These are phyloP conservation scores for Alternaria hordeiaustralica DNA, from an alignment of 2,329 filamentous ascomycete genomes.

Conservation along the genomic window DNA sequence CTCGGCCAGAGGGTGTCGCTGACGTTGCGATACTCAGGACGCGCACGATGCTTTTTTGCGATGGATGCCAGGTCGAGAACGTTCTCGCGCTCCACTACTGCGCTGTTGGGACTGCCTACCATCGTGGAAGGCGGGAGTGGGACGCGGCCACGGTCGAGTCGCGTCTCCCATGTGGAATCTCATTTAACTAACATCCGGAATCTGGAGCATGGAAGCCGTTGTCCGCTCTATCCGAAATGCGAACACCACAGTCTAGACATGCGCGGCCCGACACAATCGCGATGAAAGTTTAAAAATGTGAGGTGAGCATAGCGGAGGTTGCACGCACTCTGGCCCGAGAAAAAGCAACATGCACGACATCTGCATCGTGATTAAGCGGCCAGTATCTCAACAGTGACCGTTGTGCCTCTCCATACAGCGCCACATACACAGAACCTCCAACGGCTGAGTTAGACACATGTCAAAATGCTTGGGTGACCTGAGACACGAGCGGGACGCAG, in stretches of 20 bases:
- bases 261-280: neutral
- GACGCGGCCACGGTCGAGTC: neutral
- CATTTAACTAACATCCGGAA: conserved; percentile 6
- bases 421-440: neutral
- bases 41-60: conserved; percentile 6
- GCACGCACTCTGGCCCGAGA: neutral
- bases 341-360: neutral
- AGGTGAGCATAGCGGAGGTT: neutral
- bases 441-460: conserved; percentile 5
- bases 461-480: conserved; percentile 6
- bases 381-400: neutral
- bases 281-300: neutral
- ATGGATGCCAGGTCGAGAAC: conserved; percentile 8
- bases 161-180: neutral
- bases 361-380: neutral
- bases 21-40: conserved; percentile 2
- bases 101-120: conserved; percentile 3
- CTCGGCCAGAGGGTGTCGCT: neutral
- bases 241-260: conserved; percentile 2
- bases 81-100: conserved; percentile 2
- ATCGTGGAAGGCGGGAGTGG: neutral
- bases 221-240: conserved; percentile 1
- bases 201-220: neutral
- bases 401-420: neutral
- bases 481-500: conserved; percentile 3